Evolutionary conservation across 352 stramenopile genomes (phyloP), one percentile per base, ranked within the genome.

Genomic region (Globisporangium echinulatum): DNA sequence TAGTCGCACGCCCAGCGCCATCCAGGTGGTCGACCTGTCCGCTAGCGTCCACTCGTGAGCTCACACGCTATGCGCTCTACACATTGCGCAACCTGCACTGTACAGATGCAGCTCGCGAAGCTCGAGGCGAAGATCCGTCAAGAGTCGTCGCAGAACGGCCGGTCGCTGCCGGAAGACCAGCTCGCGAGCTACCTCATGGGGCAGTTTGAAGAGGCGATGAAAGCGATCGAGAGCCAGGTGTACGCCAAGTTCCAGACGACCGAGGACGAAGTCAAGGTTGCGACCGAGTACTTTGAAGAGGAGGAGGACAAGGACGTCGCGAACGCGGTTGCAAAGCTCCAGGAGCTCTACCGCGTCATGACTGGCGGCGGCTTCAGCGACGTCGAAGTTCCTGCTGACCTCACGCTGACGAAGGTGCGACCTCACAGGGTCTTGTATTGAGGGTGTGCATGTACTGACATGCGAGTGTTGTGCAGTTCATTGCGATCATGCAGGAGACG

Each of bases 121-220:
- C 66, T 94, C 2, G 85, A 94, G 63, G 82, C 82, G 54, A 94
- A 94, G 75, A 92, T 94, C 66, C 85, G 85, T 46, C 85, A 94
- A 69, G 85, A 95, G 59, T 92, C 80, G 61, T 88, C 82, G 51
- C 85, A 93, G 71, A 93, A 76, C 65, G 85, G 85, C 37, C 85
- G 85, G 36, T 78, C 76, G 53, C 62, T 92, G 48, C 83, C 85
- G 5, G 85, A 95, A 61, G 83, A 95, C 67, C 83, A 95, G 57
- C 57, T 95, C 52, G 85, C 85, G 46, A 90, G 83, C 60, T 95
- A 92, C 66, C 71, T 95, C 49, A 93, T 95, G 85, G 85, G 83
- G 56, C 85, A 95, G 65, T 95, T 95, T 54, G 85, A 95, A 54
- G 83, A 95, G 63, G 84, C 83, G 64, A 95, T 95, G 85, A 95